Evolutionary conservation across 495 filamentous ascomycete genomes (phyloP), one percentile per base, ranked within the genome.

Genomic region (Aspergillus leporis): DNA sequence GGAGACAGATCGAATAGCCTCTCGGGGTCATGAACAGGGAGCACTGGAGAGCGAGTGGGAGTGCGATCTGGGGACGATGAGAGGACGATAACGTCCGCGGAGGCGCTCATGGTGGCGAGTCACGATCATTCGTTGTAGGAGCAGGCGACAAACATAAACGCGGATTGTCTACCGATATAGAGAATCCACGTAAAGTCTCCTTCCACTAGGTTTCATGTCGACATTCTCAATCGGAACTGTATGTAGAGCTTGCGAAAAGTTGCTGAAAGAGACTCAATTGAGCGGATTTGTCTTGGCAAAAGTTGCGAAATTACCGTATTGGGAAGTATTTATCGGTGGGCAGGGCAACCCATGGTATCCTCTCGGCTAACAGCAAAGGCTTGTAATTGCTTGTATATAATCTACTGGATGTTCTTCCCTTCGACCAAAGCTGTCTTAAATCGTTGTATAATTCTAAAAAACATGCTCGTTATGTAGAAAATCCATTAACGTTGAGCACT

Each of bases 51-150:
- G 48, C 34, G 60, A 43, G 64, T 54, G 4, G 61, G 53, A 55
- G 54, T 57, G 31, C 60, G 56, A 36, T 64, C 69, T 23, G 79
- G 77, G 7, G 78, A 77, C 23, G 78, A 82, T 25, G 75, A 75
- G 50, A 80, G 62, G 28, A 77, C 48, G 43, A 77, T 69, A 46
- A 73, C 66, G 49, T 76, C 67, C 7, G 65, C 60, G 47, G 66
- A 58, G 61, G 62, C 62, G 51, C 52, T 48, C 74, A 76, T 78
- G 51, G 58, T 73, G 60, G 41, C 61, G 36, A 66, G 41, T 16
- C 49, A 34, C 40, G 53, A 18, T 38, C 14, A 45, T 23, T 47
- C 10, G 43, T 23, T 23, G 18, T 47, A 36, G 34, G 34, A 14
- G 10, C 13, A 36, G 13, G 34, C 34, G 34, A 36, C 34, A 2